Evolutionary conservation across 1,284 basidiomycete genomes (phyloP).

Genomic region (Ustilago hordei): DNA sequence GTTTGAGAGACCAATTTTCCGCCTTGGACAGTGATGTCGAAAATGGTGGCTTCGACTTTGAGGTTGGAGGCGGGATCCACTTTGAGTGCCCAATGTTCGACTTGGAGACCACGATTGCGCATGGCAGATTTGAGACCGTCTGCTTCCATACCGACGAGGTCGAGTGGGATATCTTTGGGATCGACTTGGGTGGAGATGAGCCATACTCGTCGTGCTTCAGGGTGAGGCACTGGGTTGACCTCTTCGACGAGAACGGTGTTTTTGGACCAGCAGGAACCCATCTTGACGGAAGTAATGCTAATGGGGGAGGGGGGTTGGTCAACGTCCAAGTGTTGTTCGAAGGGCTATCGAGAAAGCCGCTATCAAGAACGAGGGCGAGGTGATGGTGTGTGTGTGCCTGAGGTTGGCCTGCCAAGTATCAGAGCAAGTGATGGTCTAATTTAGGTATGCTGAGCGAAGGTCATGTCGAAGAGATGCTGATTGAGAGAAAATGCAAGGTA

Average conservation of each 20-base stretch:
- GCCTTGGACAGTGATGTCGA: conserved; percentile 42
- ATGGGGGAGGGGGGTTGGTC: too few relatives aligned
- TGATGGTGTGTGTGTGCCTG: neutral
- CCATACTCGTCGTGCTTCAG: conserved; percentile 39
- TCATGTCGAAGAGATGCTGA: conserved; percentile 8
- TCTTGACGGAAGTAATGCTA: conserved; percentile 8
- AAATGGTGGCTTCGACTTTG: conserved; percentile 30
- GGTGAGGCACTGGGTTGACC: conserved; percentile 32
- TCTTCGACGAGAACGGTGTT: conserved; percentile 17
- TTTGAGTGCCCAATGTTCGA: conserved; percentile 53
- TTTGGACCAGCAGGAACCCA: conserved; percentile 60
- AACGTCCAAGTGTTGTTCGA: too few relatives aligned
- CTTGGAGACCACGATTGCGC: conserved; percentile 49
- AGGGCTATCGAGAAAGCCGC: neutral
- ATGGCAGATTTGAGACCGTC: conserved; percentile 45
- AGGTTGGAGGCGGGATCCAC: conserved; percentile 22
- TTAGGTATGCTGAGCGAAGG: neutral
- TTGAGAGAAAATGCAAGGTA: neutral
- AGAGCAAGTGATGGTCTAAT: neutral
- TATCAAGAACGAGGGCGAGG: neutral
- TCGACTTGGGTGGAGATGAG: conserved; percentile 41
- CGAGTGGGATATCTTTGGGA: conserved; percentile 26
- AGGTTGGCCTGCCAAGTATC: neutral
- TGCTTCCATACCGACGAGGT: conserved; percentile 45
- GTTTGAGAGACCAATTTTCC: conserved; percentile 27